Percentiles rank a stretch among this genome's conserved stretches.
phyloP scores from a whole-genome alignment of 225 moss, liverwort and hornwort species.

The Polytrichum commune region DNA sequence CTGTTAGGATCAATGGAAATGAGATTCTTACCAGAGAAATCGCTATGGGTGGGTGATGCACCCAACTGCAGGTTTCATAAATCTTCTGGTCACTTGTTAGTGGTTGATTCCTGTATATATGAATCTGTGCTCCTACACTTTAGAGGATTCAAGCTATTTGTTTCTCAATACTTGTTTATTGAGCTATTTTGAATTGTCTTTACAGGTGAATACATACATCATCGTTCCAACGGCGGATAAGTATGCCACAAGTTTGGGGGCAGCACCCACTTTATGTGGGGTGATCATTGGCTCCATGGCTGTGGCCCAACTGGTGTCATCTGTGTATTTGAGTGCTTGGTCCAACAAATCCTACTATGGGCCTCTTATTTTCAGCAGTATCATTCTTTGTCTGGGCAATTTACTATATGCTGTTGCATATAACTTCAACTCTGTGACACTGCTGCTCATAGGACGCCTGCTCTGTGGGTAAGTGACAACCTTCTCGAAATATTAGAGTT shows the following conservation, averaged over 20 bases:
- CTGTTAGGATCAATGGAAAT: too few relatives aligned
- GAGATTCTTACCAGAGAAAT: too few relatives aligned
- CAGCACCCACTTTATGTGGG: constrained; percentile 79
- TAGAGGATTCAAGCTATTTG: too few relatives aligned
- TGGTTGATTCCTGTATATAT: too few relatives aligned
- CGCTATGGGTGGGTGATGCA: too few relatives aligned
- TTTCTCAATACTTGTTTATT: too few relatives aligned
- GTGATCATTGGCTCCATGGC: constrained; percentile 88
- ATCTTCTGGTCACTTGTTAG: too few relatives aligned
- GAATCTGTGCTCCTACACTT: too few relatives aligned
- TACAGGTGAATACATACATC: constrained; percentile 81
- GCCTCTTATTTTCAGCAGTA: constrained; percentile 76
- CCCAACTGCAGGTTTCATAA: too few relatives aligned
- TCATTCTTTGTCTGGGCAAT: constrained; percentile 73
- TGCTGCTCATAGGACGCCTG: constrained; percentile 81
- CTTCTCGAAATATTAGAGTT: too few relatives aligned
- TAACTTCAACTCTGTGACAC: constrained; percentile 64
- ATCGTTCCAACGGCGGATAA: constrained; percentile 87
- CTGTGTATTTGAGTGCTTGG: constrained; percentile 84
- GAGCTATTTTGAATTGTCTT: constrained; percentile 4
- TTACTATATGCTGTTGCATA: constrained; percentile 72
- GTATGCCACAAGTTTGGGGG: constrained; percentile 63
- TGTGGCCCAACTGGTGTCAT: constrained; percentile 76
- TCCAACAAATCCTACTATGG: constrained; percentile 79
- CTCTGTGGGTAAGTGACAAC: constrained; percentile 71